These are phyloP conservation scores for Phaffomyces thermotolerans DNA, from an alignment of 805 yeast genomes.

Conservation along the genomic window DNA sequence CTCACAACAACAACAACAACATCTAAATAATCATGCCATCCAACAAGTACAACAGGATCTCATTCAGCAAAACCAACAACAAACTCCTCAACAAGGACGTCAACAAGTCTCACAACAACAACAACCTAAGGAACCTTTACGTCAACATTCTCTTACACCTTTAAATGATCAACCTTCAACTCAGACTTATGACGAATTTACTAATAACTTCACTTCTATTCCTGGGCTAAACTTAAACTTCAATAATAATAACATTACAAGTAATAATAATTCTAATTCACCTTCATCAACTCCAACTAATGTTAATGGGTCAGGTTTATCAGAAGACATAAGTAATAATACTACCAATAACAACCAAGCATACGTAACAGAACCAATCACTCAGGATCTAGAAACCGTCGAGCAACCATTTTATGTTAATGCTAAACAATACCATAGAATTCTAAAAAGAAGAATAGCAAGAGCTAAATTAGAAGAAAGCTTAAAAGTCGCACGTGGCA, in stretches of 20 bases:
- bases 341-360: background rate
- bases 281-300: slow-evolving; percentile 2
- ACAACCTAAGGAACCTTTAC: background rate
- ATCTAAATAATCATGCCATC: background rate
- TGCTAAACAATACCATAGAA: slow-evolving; percentile 96
- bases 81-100: no score
- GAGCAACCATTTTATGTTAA: slow-evolving; percentile 97
- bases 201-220: slow-evolving; percentile 17
- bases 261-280: background rate
- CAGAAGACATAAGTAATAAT: slow-evolving; percentile 2
- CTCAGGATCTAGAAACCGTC: slow-evolving; percentile 18
- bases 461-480: slow-evolving; percentile 89
- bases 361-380: slow-evolving; percentile 3
- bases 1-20: background rate
- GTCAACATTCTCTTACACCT: background rate
- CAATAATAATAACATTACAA: slow-evolving; percentile 3
- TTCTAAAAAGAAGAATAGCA: slow-evolving; percentile 86
- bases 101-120: background rate
- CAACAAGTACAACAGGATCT: no score
- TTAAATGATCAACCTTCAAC: slow-evolving; percentile 1
- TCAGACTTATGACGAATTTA: slow-evolving; percentile 11
- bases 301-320: slow-evolving; percentile 1
- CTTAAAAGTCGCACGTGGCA: slow-evolving; percentile 77
- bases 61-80: no score
- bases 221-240: slow-evolving; percentile 16